phyloP scores from a whole-genome alignment of 768 basidiomycete genomes.

The Termitomyces titanicus region DNA sequence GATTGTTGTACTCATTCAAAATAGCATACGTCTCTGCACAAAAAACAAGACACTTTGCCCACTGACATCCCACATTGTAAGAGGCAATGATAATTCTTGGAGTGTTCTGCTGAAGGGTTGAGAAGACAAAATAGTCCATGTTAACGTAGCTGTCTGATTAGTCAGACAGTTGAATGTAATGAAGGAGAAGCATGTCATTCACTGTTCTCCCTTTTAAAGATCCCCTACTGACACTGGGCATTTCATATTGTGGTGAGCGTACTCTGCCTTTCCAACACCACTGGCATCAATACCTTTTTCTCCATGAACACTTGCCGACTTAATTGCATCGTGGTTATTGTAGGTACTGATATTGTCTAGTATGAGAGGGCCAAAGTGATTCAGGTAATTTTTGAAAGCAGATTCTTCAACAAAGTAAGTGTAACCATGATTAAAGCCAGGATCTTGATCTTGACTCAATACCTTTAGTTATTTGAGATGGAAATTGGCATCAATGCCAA shows the following conservation, averaged over 20 bases:
- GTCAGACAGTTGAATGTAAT: too few species aligned
- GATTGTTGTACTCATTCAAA: too few species aligned
- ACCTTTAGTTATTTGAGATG: slow-evolving; percentile 16
- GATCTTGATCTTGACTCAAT: slow-evolving; percentile 14
- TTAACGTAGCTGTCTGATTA: slow-evolving; percentile 10
- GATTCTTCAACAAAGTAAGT: slow-evolving; percentile 5
- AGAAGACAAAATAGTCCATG: slow-evolving; percentile 25
- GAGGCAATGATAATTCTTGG: too few species aligned
- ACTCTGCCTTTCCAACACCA: slow-evolving; percentile 19
- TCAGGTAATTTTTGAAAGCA: not conserved
- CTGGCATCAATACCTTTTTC: slow-evolving; percentile 14
- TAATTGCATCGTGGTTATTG: slow-evolving; percentile 15
- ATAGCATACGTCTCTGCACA: too few species aligned
- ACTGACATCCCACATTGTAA: too few species aligned
- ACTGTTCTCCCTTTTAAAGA: slow-evolving; percentile 11
- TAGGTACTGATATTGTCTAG: slow-evolving; percentile 11
- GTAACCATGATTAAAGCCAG: slow-evolving; percentile 12
- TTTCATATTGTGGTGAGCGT: slow-evolving; percentile 18
- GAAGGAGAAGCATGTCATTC: too few species aligned
- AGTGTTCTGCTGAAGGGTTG: slow-evolving; percentile 11
- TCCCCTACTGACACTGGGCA: slow-evolving; percentile 9
- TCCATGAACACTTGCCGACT: not conserved
- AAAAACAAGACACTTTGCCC: too few species aligned
- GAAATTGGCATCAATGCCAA: slow-evolving; percentile 22
- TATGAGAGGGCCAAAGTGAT: too few species aligned